Base-by-base conservation (phyloP, 1,284 basidiomycete genomes). In the Ganoderma multipileum region DNA sequence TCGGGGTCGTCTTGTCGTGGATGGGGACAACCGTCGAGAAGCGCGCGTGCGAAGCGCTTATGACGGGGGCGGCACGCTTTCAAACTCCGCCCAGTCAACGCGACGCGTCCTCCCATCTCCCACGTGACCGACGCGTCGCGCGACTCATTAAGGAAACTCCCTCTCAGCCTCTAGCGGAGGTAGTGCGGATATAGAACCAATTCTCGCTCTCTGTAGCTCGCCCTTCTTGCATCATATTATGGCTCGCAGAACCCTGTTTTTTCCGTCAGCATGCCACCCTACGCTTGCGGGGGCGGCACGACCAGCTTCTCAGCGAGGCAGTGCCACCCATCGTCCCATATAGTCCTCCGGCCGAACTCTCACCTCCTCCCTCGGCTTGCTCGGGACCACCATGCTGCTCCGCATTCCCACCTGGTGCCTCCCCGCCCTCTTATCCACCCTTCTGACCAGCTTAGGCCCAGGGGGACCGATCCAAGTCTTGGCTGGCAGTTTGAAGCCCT, bases 51-150 rank as follows among this genome's bases (percentile, higher is more conserved):
- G 55, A 67, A 66, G 71, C 71, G 71, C 70, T 77, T 76, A 73
- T 72, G 71, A 73, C 77, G 71, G 76, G 71, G 73, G 68, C 73
- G 55, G 62, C 75, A 67, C 78, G 75, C 55, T 70, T 80, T 81
- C 63, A 73, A 75, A 74, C 75, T 78, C 79, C 77, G 79, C 63
- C 44, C 44, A 67, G 67, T 77, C 73, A 79, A 78, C 79, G 78
- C 75, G 76, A 74, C 78, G 74, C 72, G 72, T 71, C 70, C 67
- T 68, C 41, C 71, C 69, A 65, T 36, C 36, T 16, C 0, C 36
- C 75, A 76, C 79, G 76, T 78, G 77, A 76, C 42, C 68, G 71
- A 70, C 77, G 75, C 76, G 76, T 71, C 75, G 73, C 71, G 72
- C 71, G 65, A 12, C 61, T 47, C 36, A 44, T 41, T 23, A 36